These are phyloP conservation scores for Calocera viscosa DNA, from an alignment of 768 basidiomycete genomes.

Conservation along the genomic window DNA sequence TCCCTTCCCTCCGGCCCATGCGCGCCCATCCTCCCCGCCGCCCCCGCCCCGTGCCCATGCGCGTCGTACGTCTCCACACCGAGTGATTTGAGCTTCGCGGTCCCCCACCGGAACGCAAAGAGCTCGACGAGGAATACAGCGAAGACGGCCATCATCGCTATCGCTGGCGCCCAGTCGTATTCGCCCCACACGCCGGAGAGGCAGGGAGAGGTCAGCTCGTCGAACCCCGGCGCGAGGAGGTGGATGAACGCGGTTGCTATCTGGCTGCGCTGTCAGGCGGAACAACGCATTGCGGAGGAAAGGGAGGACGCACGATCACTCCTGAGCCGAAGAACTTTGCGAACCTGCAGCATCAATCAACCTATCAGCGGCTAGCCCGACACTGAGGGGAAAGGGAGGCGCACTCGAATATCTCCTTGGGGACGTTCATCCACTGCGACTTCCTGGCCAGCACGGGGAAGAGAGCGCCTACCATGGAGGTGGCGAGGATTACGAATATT, in stretches of 20 bases:
- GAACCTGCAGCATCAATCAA: slow-evolving; percentile 45
- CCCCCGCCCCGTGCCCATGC: slow-evolving; percentile 18
- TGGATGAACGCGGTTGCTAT: slow-evolving; percentile 87
- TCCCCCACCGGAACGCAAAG: slow-evolving; percentile 78
- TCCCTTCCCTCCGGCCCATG: slow-evolving; percentile 10
- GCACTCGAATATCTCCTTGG: slow-evolving; percentile 56
- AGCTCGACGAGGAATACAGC: slow-evolving; percentile 74
- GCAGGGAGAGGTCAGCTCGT: slow-evolving; percentile 58
- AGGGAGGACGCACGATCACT: slow-evolving; percentile 48
- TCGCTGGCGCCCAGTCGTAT: slow-evolving; percentile 74
- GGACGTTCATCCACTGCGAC: slow-evolving; percentile 42
- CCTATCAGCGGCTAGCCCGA: neutral
- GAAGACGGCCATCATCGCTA: slow-evolving; percentile 74
- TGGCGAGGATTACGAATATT: slow-evolving; percentile 57
- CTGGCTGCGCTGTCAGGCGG: slow-evolving; percentile 31
- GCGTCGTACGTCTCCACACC: slow-evolving; percentile 48
- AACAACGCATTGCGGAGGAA: neutral
- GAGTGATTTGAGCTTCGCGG: slow-evolving; percentile 49
- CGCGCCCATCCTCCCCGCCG: slow-evolving; percentile 12
- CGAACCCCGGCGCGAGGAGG: slow-evolving; percentile 61
- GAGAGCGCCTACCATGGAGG: slow-evolving; percentile 47
- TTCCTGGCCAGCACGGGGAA: slow-evolving; percentile 58
- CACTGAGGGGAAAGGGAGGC: slow-evolving; percentile 21
- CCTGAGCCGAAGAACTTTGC: slow-evolving; percentile 87
- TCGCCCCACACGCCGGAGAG: slow-evolving; percentile 53